phyloP scores from a whole-genome alignment of 2,329 filamentous ascomycete genomes.

The Penicillium paneum region DNA sequence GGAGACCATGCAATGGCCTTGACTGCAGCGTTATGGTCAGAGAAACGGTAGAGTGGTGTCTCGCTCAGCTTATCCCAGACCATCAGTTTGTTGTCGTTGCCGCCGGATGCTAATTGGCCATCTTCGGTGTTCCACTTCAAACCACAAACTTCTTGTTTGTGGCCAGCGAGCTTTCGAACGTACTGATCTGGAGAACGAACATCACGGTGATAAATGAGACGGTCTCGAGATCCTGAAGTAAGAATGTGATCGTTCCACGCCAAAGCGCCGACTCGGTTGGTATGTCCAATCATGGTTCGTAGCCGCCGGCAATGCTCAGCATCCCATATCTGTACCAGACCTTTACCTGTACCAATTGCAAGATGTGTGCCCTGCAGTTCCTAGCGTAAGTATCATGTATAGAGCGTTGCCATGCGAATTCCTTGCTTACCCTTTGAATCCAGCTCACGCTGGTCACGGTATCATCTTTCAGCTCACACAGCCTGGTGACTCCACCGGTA shows the following conservation, averaged over 20 bases:
- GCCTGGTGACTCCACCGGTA: conserved; percentile 83
- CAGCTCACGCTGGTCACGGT: conserved; percentile 95
- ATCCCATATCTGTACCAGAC: conserved; percentile 96
- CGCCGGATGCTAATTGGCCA: conserved; percentile 88
- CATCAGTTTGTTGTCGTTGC: conserved; percentile 98
- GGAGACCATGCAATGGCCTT: conserved; percentile 98
- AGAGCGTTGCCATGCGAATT: not conserved
- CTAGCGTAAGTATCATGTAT: conserved; percentile 6
- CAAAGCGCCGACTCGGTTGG: conserved; percentile 83
- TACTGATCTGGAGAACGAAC: conserved; percentile 90
- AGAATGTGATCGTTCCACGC: conserved; percentile 99
- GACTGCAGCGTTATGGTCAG: conserved; percentile 90
- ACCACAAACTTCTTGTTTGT: conserved; percentile 97
- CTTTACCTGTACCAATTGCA: conserved; percentile 90
- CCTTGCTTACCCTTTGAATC: conserved; percentile 72
- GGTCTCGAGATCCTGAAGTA: conserved; percentile 89
- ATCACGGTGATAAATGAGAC: conserved; percentile 91
- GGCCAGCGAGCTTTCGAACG: conserved; percentile 79
- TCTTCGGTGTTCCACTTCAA: conserved; percentile 97
- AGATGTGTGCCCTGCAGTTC: conserved; percentile 72
- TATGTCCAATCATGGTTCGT: conserved; percentile 95
- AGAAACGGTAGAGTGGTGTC: conserved; percentile 88
- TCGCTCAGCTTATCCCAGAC: conserved; percentile 97
- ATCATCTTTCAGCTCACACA: conserved; percentile 89
- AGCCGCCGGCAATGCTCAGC: conserved; percentile 80